Evolutionary conservation across 768 basidiomycete species (phyloP).

Genomic region (Trametes sanguinea): DNA sequence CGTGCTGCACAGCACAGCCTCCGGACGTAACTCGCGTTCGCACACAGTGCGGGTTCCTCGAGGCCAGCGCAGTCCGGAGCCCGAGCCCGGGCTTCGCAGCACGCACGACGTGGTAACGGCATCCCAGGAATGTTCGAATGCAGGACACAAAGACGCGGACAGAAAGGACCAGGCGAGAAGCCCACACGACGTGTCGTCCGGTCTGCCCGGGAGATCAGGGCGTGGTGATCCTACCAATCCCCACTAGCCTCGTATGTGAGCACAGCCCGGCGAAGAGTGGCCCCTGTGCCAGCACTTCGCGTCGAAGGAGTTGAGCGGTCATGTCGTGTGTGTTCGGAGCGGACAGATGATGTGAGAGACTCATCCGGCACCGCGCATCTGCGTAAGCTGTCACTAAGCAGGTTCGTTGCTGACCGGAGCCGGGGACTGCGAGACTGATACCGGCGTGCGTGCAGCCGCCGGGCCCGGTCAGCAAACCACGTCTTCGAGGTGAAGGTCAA

Average conservation of each 20-base stretch:
- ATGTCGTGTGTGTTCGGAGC: not conserved
- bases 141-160: not conserved
- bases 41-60: conserved; percentile 5
- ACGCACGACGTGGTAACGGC: not conserved
- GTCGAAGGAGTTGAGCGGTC: not conserved
- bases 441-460: not conserved
- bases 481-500: not conserved
- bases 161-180: not conserved
- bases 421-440: not conserved
- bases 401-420: not conserved
- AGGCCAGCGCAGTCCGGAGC: not conserved
- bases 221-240: conserved; percentile 1
- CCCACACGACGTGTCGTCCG: not conserved
- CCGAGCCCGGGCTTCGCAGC: not conserved
- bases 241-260: not conserved
- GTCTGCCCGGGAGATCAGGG: conserved; percentile 13
- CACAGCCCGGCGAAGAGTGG: not conserved
- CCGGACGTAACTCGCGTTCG: conserved; percentile 20
- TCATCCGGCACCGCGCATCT: not conserved
- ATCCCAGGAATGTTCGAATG: not conserved
- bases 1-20: conserved; percentile 13
- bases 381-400: not conserved
- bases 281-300: not conserved
- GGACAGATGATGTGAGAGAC: not conserved
- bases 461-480: not conserved